A percentile compares a stretch with the other conserved stretches of the same genome.
phyloP scores from a whole-genome alignment of 306 rosid genomes.

The Cucurbita maxima region DNA sequence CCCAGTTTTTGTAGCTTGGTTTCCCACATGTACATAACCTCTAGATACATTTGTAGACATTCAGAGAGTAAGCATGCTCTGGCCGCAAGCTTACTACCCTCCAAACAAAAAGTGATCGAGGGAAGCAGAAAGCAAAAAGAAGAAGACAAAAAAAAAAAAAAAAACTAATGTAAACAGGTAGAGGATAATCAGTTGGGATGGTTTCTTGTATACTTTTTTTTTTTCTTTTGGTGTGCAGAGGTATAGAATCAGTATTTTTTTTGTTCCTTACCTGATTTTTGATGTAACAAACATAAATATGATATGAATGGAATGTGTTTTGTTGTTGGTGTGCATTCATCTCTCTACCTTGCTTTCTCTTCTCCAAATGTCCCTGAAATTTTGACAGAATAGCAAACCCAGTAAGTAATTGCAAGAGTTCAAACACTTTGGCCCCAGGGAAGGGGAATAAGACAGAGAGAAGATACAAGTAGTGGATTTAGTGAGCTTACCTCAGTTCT shows the following conservation, averaged over 20 bases:
- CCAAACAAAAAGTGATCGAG: conserved; percentile 36
- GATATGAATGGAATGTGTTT: conserved; percentile 64
- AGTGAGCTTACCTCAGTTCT: conserved; percentile 14
- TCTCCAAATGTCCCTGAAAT: conserved; percentile 11
- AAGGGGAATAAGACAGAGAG: conserved; percentile 2
- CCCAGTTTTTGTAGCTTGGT: conserved; percentile 59
- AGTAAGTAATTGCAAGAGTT: not conserved
- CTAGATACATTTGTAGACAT: conserved; percentile 35
- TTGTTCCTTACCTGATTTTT: conserved; percentile 25
- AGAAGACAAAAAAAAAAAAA: not conserved
- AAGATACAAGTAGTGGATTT: conserved; percentile 12
- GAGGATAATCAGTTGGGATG: conserved; percentile 43
- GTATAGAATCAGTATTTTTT: conserved; percentile 39
- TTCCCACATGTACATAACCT: conserved; percentile 61
- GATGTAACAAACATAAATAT: conserved; percentile 60
- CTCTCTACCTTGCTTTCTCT: conserved; percentile 17
- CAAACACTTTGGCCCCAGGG: not conserved
- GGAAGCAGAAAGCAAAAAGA: not conserved
- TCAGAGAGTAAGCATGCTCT: conserved; percentile 65
- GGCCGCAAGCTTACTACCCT: conserved; percentile 53
- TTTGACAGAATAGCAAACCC: not conserved
- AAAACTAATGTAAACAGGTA: conserved; percentile 7
- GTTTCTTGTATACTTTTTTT: conserved; percentile 19
- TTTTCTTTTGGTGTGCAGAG: conserved; percentile 45
- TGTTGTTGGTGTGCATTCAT: conserved; percentile 71